Percentiles rank a stretch among this genome's conserved stretches.
Conservation (phyloP, 805 yeast species). For the Cyberlindnera maclurae region DNA sequence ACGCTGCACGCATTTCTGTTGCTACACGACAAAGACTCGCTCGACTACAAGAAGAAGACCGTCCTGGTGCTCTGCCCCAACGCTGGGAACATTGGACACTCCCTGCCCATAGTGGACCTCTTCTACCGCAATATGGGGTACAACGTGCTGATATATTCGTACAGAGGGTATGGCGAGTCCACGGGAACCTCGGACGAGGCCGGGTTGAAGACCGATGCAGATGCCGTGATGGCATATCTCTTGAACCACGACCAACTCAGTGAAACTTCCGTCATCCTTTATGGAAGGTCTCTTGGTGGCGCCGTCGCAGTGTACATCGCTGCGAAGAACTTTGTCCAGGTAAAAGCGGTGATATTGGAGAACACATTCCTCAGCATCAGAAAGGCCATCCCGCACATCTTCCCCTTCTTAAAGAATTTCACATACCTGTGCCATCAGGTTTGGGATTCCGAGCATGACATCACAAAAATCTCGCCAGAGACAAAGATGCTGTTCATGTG, state of each 20-base stretch:
- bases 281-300: constrained; percentile 92
- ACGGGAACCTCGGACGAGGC: constrained; percentile 69
- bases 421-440: constrained; percentile 62
- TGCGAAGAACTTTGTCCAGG: constrained; percentile 40
- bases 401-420: constrained; percentile 57
- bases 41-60: constrained; percentile 45
- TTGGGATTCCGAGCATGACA: constrained; percentile 73
- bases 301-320: constrained; percentile 87
- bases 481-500: constrained; percentile 67
- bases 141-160: constrained; percentile 80
- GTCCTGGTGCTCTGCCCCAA: constrained; percentile 80
- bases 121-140: constrained; percentile 56
- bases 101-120: constrained; percentile 69
- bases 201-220: constrained; percentile 81
- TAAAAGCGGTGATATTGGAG: constrained; percentile 69
- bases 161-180: constrained; percentile 85
- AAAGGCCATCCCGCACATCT: constrained; percentile 64
- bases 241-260: constrained; percentile 43
- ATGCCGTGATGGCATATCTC: constrained; percentile 58
- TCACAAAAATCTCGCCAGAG: constrained; percentile 40
- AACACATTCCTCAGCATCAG: constrained; percentile 78
- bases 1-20: constrained; percentile 58
- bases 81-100: constrained; percentile 94
- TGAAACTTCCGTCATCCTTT: constrained; percentile 51
- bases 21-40: constrained; percentile 34